Conservation (phyloP, 169 alveolate species). For the Eimeria falciformis region DNA sequence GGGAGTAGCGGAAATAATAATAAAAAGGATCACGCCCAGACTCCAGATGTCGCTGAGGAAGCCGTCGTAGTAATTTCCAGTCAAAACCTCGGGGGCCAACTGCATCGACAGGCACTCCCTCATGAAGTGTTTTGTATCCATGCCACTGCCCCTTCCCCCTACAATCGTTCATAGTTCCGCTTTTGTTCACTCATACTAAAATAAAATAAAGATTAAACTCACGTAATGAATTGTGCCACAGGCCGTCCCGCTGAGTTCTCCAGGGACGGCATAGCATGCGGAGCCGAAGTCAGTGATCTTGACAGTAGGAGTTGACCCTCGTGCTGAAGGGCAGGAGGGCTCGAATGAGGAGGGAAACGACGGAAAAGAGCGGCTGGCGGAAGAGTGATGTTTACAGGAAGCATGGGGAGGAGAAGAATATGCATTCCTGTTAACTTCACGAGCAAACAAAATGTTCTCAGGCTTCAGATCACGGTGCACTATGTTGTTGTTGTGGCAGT, state of each 20-base stretch:
- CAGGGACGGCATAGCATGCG: slow-evolving; percentile 65
- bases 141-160: too few relatives aligned
- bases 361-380: not conserved
- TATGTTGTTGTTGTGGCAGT: slow-evolving; percentile 75
- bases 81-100: slow-evolving; percentile 75
- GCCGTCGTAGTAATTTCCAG: slow-evolving; percentile 76
- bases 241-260: slow-evolving; percentile 73
- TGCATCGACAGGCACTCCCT: not conserved
- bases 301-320: slow-evolving; percentile 39
- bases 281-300: slow-evolving; percentile 72
- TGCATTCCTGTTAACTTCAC: not conserved
- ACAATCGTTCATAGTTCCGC: too few relatives aligned
- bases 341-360: not conserved
- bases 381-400: not conserved
- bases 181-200: too few relatives aligned
- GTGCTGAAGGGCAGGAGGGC: not conserved
- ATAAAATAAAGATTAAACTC: not conserved
- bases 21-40: slow-evolving; percentile 66
- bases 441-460: slow-evolving; percentile 74
- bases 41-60: slow-evolving; percentile 75
- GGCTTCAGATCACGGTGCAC: slow-evolving; percentile 80
- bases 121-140: too few relatives aligned
- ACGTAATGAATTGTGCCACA: slow-evolving; percentile 74
- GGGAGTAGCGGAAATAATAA: slow-evolving; percentile 69
- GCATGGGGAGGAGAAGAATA: not conserved